Base-by-base conservation (phyloP, 2,329 filamentous ascomycete species). In the Leptographium wingfieldii region DNA sequence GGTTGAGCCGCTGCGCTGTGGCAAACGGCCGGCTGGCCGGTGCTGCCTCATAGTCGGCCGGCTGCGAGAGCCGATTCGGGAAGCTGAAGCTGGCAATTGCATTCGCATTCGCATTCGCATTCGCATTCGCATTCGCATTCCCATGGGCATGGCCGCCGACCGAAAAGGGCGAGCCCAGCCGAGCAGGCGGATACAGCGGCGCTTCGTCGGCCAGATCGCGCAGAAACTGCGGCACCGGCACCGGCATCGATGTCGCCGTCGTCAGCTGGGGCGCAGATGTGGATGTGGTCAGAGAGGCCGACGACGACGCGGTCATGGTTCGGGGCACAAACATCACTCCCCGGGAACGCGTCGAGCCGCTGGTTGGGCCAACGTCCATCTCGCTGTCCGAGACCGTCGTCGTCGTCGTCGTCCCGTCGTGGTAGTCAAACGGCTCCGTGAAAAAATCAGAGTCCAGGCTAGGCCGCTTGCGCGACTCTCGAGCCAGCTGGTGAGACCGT, bases 91-190 rank as follows among this genome's bases (percentile, higher is more conserved):
- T 83, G 14, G 56, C 56, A 35, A 9, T 35, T 2, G 33, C 9
- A 10, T 10, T 35, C 6, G 33, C 33, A 22, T 40, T 31, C 5
- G 2, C 29, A 35, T 35, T 35, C 6, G 33, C 9, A 10, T 10
- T 35, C 6, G n/a, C n/a, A 22, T 40, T 31, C 5, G 2, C 29
- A 35, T 35, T 35, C 6, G 33, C 9, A 10, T 10, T 35, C 6
- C 6, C 33, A 10, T 10, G 6, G 33, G 33, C 33, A 35, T 35
- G 33, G 33, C 56, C 33, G n/a, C 12, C 43, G 5, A n/a, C 31
- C 31, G 53, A 40, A 63, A 86, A 85, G 0, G 83, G 83, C 5
- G 83, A 86, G 35, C 83, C 80, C 4, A 86, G 74, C 7, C 81
- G 76, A 16, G 60, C 61, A 1, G 59, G 59, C 4, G 60, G 55